These are phyloP conservation scores for Nigrograna mackinnonii DNA, from an alignment of 2,329 filamentous ascomycete species.

Conservation along the genomic window DNA sequence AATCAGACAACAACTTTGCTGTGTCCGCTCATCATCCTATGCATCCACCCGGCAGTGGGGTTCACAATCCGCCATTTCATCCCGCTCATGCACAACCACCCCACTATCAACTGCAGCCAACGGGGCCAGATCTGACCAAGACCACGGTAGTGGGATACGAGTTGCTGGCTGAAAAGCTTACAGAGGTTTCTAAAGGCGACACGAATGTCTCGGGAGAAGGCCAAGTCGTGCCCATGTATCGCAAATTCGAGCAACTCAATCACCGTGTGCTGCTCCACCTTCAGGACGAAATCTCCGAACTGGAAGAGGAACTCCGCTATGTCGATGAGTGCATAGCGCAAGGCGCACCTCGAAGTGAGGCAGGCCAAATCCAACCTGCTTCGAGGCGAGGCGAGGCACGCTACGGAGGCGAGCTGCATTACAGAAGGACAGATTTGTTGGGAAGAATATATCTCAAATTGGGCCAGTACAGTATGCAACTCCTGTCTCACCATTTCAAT, in stretches of 20 bases:
- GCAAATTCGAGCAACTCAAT: constrained; percentile 80
- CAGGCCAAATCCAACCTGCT: constrained; percentile 51
- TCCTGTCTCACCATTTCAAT: too few relatives aligned
- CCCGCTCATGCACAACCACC: constrained; percentile 25
- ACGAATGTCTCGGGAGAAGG: constrained; percentile 18
- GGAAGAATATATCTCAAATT: constrained; percentile 68
- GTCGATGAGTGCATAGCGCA: constrained; percentile 66
- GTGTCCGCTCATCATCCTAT: constrained; percentile 26
- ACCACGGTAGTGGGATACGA: constrained; percentile 42
- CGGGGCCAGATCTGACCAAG: constrained; percentile 23
- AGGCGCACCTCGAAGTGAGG: constrained; percentile 27
- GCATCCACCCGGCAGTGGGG: constrained; percentile 16
- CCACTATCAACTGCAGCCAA: constrained; percentile 25
- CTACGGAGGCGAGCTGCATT: constrained; percentile 61
- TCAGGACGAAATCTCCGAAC: constrained; percentile 80
- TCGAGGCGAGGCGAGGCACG: constrained; percentile 62
- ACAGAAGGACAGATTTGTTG: constrained; percentile 63
- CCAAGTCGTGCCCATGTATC: constrained; percentile 67
- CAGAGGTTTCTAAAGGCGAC: constrained; percentile 25
- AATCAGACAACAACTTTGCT: constrained; percentile 21
- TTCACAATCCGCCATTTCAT: constrained; percentile 20
- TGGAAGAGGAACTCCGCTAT: constrained; percentile 75
- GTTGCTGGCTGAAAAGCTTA: constrained; percentile 40
- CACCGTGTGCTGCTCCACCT: constrained; percentile 81
- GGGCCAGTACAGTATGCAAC: constrained; percentile 64